Percentiles rank a stretch among this genome's conserved stretches.
Conservation (phyloP, 2,329 filamentous ascomycete genomes). For the Hymenoscyphus occultus region DNA sequence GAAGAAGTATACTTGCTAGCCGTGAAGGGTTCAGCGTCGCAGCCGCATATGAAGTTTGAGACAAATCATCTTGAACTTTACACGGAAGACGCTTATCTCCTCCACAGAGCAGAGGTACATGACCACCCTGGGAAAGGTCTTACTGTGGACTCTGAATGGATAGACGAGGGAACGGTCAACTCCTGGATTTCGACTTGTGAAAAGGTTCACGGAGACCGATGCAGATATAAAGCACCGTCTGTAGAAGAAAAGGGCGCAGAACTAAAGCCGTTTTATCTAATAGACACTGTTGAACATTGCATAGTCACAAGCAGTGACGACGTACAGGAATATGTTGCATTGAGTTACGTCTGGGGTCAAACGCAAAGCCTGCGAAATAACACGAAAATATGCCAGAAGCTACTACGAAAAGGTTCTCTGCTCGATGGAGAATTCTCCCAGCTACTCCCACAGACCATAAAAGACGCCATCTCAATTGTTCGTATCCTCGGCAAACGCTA, state of each 20-base stretch:
- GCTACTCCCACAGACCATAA: not conserved
- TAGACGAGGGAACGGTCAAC: not conserved
- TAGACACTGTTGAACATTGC: not conserved
- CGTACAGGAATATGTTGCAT: not conserved
- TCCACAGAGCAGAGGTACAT: not conserved
- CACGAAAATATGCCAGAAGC: not conserved
- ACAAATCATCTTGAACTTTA: not conserved
- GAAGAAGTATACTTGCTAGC: not conserved
- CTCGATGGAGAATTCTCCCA: not conserved
- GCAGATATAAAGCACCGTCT: not conserved
- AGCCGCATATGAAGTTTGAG: not conserved
- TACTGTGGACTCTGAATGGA: not conserved
- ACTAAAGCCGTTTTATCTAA: not conserved
- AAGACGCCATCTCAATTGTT: not conserved
- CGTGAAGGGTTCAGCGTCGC: not conserved
- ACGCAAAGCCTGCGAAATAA: not conserved
- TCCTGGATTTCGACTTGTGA: not conserved
- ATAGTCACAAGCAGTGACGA: not conserved
- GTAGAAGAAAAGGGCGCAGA: not conserved
- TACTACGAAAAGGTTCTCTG: not conserved
- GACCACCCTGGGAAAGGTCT: not conserved
- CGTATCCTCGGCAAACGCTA: not conserved
- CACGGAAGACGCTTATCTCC: not conserved
- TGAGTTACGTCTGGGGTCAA: not conserved
- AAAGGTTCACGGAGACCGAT: not conserved